A percentile compares a stretch with the other conserved stretches of the same genome.
Conservation (phyloP, 2,329 filamentous ascomycete genomes). For the Trichoderma oligosporum region DNA sequence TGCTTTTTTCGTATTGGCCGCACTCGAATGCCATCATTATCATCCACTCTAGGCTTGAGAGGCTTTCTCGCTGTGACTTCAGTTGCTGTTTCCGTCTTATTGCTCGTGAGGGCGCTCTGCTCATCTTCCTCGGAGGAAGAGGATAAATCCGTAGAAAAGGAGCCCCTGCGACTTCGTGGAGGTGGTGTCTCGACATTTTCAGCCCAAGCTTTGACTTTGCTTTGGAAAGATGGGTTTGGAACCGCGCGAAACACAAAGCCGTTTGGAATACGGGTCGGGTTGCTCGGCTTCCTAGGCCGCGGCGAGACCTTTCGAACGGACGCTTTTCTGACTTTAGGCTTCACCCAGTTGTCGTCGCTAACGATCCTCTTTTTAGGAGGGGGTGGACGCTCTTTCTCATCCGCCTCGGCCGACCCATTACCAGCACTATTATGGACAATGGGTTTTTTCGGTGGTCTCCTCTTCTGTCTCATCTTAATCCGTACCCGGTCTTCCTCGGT, state of each 20-base stretch:
- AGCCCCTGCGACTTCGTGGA: conserved; percentile 34
- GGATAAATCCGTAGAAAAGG: conserved; percentile 4
- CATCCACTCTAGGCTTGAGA: conserved; percentile 25
- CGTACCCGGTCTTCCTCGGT: conserved; percentile 58
- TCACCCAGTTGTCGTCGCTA: conserved; percentile 88
- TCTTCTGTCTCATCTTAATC: conserved; percentile 52
- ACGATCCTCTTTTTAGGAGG: conserved; percentile 88
- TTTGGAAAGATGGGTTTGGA: conserved; percentile 53
- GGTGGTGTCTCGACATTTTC: conserved; percentile 49
- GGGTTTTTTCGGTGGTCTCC: conserved; percentile 32
- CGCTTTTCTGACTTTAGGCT: conserved; percentile 51
- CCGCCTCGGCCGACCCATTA: conserved; percentile 21
- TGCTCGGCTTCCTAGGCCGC: conserved; percentile 30
- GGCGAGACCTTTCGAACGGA: conserved; percentile 42
- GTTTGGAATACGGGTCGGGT: conserved; percentile 47
- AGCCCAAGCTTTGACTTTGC: conserved; percentile 62
- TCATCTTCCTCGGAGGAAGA: conserved; percentile 27
- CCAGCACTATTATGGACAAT: conserved; percentile 12
- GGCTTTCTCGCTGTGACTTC: conserved; percentile 29
- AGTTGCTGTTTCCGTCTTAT: conserved; percentile 28
- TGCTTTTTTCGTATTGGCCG: conserved; percentile 36
- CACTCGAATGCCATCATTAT: conserved; percentile 44
- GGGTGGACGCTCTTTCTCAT: conserved; percentile 35
- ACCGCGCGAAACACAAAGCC: conserved; percentile 53
- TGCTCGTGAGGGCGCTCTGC: conserved; percentile 28